These are phyloP conservation scores for Catenaria anguillulae DNA, from an alignment of 371 early-diverging fungal genomes.

Conservation along the genomic window DNA sequence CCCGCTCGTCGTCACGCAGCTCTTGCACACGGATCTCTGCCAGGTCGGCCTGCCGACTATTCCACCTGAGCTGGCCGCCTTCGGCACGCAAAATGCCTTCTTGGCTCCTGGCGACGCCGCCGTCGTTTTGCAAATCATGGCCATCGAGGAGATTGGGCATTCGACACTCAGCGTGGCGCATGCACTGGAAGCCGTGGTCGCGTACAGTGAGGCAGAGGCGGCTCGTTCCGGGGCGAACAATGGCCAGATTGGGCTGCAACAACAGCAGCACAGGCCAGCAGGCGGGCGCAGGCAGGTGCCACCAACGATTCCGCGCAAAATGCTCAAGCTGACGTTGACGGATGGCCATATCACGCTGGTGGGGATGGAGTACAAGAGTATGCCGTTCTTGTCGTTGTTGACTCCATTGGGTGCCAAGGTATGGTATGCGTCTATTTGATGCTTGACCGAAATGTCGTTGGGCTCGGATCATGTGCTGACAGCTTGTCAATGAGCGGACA, in stretches of 20 bases:
- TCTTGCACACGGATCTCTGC: background rate
- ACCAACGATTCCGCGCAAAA: background rate
- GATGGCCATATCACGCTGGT: background rate
- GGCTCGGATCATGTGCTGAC: too few relatives aligned
- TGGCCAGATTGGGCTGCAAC: background rate
- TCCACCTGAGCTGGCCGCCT: background rate
- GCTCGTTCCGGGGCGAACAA: background rate
- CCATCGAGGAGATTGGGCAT: background rate
- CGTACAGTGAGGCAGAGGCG: background rate
- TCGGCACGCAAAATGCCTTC: background rate
- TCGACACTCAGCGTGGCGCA: background rate
- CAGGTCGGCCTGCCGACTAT: background rate
- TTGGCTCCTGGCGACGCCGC: background rate
- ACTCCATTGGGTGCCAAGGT: slow-evolving; percentile 4
- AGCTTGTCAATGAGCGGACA: too few relatives aligned
- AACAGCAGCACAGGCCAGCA: background rate
- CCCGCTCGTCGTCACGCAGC: background rate
- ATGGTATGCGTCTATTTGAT: too few relatives aligned
- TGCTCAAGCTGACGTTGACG: background rate
- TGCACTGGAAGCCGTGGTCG: background rate
- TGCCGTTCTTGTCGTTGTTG: background rate
- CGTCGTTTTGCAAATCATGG: background rate
- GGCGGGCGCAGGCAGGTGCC: background rate
- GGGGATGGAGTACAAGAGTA: background rate
- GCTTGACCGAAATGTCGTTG: too few relatives aligned